phyloP scores from a whole-genome alignment of 495 filamentous ascomycete genomes.

The Aspergillus mulundensis region DNA sequence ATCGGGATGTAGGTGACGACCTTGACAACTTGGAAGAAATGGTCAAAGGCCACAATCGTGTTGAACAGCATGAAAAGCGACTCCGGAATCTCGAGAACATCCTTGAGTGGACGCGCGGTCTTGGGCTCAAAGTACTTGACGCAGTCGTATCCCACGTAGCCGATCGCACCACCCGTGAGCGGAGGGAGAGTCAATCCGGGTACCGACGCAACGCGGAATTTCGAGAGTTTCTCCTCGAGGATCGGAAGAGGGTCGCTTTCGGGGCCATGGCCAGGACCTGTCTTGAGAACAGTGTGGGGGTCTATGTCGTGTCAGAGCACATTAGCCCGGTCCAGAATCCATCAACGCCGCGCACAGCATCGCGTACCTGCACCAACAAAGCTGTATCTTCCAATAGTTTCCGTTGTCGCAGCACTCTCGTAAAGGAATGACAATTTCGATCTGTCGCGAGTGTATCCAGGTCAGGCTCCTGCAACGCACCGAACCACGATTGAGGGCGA shows the following conservation, averaged over 20 bases:
- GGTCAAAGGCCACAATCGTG: conserved; percentile 90
- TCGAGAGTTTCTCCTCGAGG: conserved; percentile 72
- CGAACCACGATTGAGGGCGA: not conserved
- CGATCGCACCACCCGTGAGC: conserved; percentile 86
- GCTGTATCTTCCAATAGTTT: conserved; percentile 88
- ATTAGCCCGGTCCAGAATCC: conserved; percentile 2
- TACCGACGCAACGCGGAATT: conserved; percentile 72
- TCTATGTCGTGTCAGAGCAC: conserved; percentile 37
- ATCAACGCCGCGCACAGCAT: conserved; percentile 4
- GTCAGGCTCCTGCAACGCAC: conserved; percentile 12
- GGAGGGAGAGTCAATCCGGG: conserved; percentile 78
- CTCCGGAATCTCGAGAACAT: conserved; percentile 83
- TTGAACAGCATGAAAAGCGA: conserved; percentile 97
- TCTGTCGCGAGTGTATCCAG: conserved; percentile 18
- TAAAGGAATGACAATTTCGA: conserved; percentile 69
- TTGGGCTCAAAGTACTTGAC: conserved; percentile 96
- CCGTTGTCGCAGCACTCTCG: conserved; percentile 86
- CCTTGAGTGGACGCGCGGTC: conserved; percentile 80
- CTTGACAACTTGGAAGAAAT: conserved; percentile 88
- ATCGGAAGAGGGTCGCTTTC: conserved; percentile 76
- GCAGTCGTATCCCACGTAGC: conserved; percentile 96
- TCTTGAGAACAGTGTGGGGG: conserved; percentile 80
- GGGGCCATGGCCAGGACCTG: conserved; percentile 80
- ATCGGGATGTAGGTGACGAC: conserved; percentile 81
- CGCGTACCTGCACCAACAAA: conserved; percentile 80